phyloP scores from a whole-genome alignment of 2,329 filamentous ascomycete species.

The Escovopsis sp. region DNA sequence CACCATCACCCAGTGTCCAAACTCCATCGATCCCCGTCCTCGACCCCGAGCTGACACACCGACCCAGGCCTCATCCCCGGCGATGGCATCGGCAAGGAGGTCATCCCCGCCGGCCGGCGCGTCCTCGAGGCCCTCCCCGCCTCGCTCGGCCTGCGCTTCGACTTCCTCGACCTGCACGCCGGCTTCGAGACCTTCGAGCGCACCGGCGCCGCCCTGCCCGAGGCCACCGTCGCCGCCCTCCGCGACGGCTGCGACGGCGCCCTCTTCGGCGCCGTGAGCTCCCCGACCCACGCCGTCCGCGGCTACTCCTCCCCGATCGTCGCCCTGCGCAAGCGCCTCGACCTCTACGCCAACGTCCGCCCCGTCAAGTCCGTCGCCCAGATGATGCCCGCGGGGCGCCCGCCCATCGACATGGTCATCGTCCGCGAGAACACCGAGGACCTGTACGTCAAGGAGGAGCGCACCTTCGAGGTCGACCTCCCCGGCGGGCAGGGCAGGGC shows the following conservation, averaged over 20 bases:
- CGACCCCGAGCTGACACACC: not conserved
- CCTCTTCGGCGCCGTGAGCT: constrained; percentile 90
- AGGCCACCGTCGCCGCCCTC: constrained; percentile 79
- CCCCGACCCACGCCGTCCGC: constrained; percentile 74
- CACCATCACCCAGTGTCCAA: too few relatives aligned
- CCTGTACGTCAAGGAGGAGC: constrained; percentile 94
- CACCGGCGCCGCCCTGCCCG: constrained; percentile 75
- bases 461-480: constrained; percentile 47
- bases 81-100: constrained; percentile 95
- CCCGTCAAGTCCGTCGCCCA: constrained; percentile 72
- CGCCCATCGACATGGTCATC: constrained; percentile 90
- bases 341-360: constrained; percentile 93
- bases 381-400: constrained; percentile 40
- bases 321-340: constrained; percentile 83
- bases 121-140: constrained; percentile 83
- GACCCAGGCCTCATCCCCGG: constrained; percentile 77
- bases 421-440: constrained; percentile 99
- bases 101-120: constrained; percentile 85
- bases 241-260: constrained; percentile 88
- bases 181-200: constrained; percentile 88
- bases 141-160: constrained; percentile 87
- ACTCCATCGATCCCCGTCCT: too few relatives aligned
- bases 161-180: constrained; percentile 82
- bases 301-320: constrained; percentile 97
- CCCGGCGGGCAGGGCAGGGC: constrained; percentile 34